Evolutionary conservation across 2,329 filamentous ascomycete species (phyloP).

Genomic region (Sclerotinia nivalis): DNA sequence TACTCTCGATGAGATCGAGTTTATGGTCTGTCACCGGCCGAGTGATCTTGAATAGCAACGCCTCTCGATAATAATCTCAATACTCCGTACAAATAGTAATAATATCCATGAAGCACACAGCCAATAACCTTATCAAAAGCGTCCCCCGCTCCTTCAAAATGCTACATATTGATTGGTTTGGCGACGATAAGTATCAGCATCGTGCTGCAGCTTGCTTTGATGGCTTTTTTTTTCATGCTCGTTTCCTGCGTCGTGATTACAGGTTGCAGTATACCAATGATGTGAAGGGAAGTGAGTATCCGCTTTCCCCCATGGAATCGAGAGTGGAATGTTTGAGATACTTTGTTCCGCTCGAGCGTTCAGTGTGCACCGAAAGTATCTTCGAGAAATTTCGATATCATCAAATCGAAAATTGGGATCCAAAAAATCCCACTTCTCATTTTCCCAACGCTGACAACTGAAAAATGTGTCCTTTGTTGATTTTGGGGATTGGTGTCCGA

Average conservation of each 20-base stretch:
- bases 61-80: neutral
- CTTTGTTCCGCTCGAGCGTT: neutral
- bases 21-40: constrained; percentile 10
- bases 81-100: constrained; percentile 24
- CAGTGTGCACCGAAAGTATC: neutral
- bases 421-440: neutral
- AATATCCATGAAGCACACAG: constrained; percentile 28
- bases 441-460: neutral
- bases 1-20: constrained; percentile 16
- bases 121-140: constrained; percentile 29
- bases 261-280: neutral
- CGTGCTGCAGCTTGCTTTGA: constrained; percentile 28
- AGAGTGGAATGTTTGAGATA: neutral
- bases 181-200: constrained; percentile 31
- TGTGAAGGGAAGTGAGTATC: neutral
- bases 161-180: constrained; percentile 33
- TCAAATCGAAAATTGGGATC: neutral
- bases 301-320: constrained; percentile 11
- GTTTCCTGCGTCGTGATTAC: constrained; percentile 19
- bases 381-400: neutral
- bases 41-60: neutral
- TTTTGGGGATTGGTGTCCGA: neutral
- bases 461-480: neutral
- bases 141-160: constrained; percentile 33
- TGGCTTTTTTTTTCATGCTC: constrained; percentile 21